Base-by-base conservation (phyloP, 169 alveolate species). In the Plasmodium berghei region DNA sequence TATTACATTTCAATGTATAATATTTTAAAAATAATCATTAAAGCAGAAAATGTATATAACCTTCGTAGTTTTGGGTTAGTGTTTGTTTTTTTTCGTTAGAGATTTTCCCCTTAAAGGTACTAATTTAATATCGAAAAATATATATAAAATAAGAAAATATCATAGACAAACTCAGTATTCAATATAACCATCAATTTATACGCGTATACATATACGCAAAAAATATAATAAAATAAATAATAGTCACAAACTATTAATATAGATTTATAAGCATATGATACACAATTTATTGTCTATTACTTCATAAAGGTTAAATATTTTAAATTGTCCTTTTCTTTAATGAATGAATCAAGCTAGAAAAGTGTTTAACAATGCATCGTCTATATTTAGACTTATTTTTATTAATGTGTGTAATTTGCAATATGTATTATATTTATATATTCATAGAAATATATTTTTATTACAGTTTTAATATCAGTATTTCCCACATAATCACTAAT, bases 391-490 rank as follows among this genome's bases (percentile, higher is more conserved):
- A 2, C 20, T 59, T 42, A 4, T 58, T 58, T 73, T 48, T 48
- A 42, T 42, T 70, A n/a, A 34, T 34, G 42, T 34, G 42, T 34
- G 5, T 4, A 34, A 34, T 34, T 34, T 34, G 42, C 8, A 34
- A 34, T 34, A 34, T 4, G 42, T 34, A 34, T 34, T 0, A 62
- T 62, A 22, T 62, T 9, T 10, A 20, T 58, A 1, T 4, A 16
- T 20, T 58, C 66, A 62, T 28, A 46, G 14, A 28, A 9, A 10
- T 62, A 66, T 66, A 42, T 66, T 40, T 18, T 40, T 66, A 10
- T 66, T 71, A 80, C 90, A 42, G 90, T 80, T 66, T 80, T 64
- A 46, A 80, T 80, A 24, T 80, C 90, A 1, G 90, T 80, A 70
- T 80, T 66, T 18, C 67, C 90, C 70, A 16, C 69, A 58, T 67